Percentiles rank a stretch among this genome's conserved stretches.
Conservation (phyloP, 768 basidiomycete genomes). For the Leccinum imitatum region DNA sequence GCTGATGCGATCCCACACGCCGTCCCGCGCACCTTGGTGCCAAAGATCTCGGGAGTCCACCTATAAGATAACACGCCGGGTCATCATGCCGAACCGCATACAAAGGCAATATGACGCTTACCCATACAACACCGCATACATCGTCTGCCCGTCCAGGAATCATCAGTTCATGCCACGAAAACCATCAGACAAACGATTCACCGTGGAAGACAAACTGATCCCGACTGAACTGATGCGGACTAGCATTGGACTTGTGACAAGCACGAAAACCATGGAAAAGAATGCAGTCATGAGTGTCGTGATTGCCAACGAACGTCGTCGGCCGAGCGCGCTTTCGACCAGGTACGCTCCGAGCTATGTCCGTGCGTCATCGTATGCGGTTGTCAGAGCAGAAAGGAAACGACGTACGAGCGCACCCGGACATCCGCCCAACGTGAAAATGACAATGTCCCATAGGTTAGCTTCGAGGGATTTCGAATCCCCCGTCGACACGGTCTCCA, state of each 20-base stretch:
- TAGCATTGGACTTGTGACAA: conserved; percentile 54
- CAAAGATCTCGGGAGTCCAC: conserved; percentile 88
- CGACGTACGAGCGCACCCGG: conserved; percentile 75
- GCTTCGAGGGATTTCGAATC: conserved; percentile 49
- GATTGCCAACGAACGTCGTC: conserved; percentile 68
- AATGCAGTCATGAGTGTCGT: conserved; percentile 76
- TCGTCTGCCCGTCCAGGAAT: conserved; percentile 44
- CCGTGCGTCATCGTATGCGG: background rate
- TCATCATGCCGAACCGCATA: background rate
- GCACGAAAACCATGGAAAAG: conserved; percentile 69
- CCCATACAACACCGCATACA: conserved; percentile 89
- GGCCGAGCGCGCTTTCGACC: conserved; percentile 67
- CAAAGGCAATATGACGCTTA: conserved; percentile 4
- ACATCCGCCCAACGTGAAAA: conserved; percentile 82
- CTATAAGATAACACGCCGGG: conserved; percentile 15
- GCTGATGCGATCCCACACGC: conserved; percentile 88
- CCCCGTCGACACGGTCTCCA: conserved; percentile 52
- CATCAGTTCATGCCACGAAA: background rate
- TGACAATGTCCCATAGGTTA: conserved; percentile 82
- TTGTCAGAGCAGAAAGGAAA: background rate
- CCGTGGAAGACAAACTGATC: conserved; percentile 72
- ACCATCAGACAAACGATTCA: conserved; percentile 9
- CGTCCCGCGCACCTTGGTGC: conserved; percentile 82
- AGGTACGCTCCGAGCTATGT: conserved; percentile 80
- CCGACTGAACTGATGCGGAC: conserved; percentile 71